Evolutionary conservation across 2,329 filamentous ascomycete genomes (phyloP).

Genomic region (Xylaria hypoxylon): DNA sequence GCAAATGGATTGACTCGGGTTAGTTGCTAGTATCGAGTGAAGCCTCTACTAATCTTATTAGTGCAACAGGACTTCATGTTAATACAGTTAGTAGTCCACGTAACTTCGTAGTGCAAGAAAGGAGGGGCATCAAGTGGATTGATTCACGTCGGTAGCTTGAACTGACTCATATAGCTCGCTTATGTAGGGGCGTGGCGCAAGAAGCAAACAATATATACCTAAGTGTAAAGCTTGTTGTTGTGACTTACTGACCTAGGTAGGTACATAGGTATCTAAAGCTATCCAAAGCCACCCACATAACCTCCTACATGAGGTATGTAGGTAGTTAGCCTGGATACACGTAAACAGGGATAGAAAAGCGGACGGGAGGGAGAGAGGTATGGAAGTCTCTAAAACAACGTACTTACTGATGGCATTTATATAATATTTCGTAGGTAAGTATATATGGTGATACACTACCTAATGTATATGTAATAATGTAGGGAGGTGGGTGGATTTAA

Average conservation of each 20-base stretch:
- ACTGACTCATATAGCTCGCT: constrained; percentile 26
- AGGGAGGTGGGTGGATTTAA: too few species aligned
- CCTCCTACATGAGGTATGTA: too few species aligned
- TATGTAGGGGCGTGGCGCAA: constrained; percentile 23
- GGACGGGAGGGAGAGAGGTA: constrained; percentile 5
- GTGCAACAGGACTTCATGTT: not conserved
- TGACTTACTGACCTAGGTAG: not conserved
- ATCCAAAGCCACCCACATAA: too few species aligned
- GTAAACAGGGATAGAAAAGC: constrained; percentile 15
- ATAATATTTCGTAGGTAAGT: not conserved
- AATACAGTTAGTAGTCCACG: not conserved
- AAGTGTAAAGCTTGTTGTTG: not conserved
- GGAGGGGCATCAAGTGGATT: not conserved
- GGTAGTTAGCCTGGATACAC: too few species aligned
- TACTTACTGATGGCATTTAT: not conserved
- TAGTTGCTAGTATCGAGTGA: too few species aligned
- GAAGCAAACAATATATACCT: constrained; percentile 9
- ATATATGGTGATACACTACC: not conserved
- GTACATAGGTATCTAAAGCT: too few species aligned
- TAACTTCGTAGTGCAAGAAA: not conserved
- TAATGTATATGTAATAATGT: too few species aligned
- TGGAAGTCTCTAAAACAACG: not conserved
- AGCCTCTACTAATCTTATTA: too few species aligned
- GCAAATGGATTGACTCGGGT: too few species aligned
- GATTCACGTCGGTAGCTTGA: constrained; percentile 16